These are phyloP conservation scores for Clarireedia monteithiana DNA, from an alignment of 2,329 filamentous ascomycete genomes.

Conservation along the genomic window DNA sequence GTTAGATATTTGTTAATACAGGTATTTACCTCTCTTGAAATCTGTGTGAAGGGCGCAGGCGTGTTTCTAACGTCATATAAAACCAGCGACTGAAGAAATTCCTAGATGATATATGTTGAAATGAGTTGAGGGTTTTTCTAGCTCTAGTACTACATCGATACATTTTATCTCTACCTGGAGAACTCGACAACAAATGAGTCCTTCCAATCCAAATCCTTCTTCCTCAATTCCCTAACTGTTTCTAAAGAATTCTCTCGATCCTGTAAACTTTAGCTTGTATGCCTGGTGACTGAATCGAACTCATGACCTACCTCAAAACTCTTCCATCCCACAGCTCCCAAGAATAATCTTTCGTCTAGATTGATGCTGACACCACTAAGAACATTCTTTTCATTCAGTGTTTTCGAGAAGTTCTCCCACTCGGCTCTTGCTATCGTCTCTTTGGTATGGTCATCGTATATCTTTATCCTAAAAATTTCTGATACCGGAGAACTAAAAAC, in stretches of 20 bases:
- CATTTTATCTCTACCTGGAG: background rate
- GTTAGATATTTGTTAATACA: background rate
- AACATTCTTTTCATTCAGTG: background rate
- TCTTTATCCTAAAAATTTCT: background rate
- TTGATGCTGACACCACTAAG: constrained; percentile 2
- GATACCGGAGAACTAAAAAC: background rate
- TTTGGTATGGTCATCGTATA: background rate
- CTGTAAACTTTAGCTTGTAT: background rate
- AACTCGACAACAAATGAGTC: background rate
- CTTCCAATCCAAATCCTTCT: background rate
- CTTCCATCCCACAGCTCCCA: constrained; percentile 2
- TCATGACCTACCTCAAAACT: background rate
- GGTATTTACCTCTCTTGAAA: too few species aligned
- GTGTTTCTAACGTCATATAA: too few species aligned
- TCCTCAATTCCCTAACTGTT: background rate
- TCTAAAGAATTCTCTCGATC: background rate
- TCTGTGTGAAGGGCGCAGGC: too few species aligned
- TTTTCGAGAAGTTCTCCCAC: background rate
- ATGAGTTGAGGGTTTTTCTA: background rate
- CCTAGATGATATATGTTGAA: background rate
- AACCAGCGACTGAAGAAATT: background rate
- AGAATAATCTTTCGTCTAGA: background rate
- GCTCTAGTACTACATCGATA: background rate
- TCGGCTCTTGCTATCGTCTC: background rate
- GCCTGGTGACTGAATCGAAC: background rate